Conservation (phyloP, 768 basidiomycete species). For the Trametes villosa region DNA sequence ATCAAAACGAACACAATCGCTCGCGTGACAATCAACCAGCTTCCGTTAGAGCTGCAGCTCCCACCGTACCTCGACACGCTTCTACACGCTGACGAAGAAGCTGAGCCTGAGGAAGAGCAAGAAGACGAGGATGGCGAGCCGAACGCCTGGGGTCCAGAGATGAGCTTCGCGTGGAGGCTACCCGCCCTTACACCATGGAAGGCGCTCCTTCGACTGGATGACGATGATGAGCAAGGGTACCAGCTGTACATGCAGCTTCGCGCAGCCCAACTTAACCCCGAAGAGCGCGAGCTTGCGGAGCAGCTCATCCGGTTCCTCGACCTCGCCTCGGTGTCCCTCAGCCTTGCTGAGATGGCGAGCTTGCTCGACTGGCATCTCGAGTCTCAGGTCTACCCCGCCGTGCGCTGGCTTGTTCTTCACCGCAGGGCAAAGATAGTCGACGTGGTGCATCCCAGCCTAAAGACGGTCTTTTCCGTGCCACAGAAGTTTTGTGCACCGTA, state of each 20-base stretch:
- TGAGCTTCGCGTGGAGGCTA: constrained; percentile 74
- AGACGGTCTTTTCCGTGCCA: constrained; percentile 81
- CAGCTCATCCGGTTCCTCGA: constrained; percentile 78
- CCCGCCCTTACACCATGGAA: constrained; percentile 90
- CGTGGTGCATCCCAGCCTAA: constrained; percentile 74
- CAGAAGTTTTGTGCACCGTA: constrained; percentile 64
- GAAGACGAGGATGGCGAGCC: constrained; percentile 44
- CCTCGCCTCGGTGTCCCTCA: constrained; percentile 71
- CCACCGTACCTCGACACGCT: constrained; percentile 79
- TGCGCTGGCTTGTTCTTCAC: constrained; percentile 90
- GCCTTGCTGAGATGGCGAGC: constrained; percentile 79
- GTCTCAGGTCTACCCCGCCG: constrained; percentile 85
- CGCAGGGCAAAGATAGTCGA: constrained; percentile 90
- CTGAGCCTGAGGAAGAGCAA: constrained; percentile 52
- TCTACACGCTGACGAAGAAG: constrained; percentile 65
- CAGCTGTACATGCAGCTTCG: constrained; percentile 65
- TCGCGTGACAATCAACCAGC: constrained; percentile 74
- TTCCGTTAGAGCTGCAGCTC: constrained; percentile 85
- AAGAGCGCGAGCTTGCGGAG: constrained; percentile 70
- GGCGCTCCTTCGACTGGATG: constrained; percentile 76
- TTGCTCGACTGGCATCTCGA: constrained; percentile 84
- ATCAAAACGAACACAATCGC: constrained; percentile 79
- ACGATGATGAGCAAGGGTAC: constrained; percentile 53
- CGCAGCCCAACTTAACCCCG: constrained; percentile 61
- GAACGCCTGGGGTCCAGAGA: constrained; percentile 65